Evolutionary conservation across 2,329 filamentous ascomycete genomes (phyloP).

Genomic region (Alternaria sp.): DNA sequence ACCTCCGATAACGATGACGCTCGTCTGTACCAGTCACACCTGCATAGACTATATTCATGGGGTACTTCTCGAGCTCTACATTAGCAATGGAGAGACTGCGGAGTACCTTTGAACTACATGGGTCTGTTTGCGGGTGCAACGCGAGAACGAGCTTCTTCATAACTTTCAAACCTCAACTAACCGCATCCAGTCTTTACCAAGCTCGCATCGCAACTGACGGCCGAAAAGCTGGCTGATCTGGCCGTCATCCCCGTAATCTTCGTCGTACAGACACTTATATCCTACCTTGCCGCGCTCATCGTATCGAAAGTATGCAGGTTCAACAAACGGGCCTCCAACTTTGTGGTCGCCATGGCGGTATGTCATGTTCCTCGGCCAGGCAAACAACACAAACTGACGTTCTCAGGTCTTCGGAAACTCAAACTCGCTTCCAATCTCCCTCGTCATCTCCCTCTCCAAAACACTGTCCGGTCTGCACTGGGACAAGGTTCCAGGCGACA

Average conservation of each 20-base stretch:
- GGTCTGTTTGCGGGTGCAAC: not conserved
- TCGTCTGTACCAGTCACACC: not conserved
- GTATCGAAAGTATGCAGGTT: slow-evolving; percentile 81
- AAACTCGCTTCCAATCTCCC: slow-evolving; percentile 94
- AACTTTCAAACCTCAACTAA: slow-evolving; percentile 7
- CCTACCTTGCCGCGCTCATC: slow-evolving; percentile 74
- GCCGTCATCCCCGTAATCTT: slow-evolving; percentile 97
- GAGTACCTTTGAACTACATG: not conserved
- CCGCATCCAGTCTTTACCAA: slow-evolving; percentile 83
- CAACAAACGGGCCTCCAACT: slow-evolving; percentile 85
- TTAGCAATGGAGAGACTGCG: not conserved
- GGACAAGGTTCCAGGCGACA: slow-evolving; percentile 89
- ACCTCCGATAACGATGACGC: not conserved
- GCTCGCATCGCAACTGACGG: slow-evolving; percentile 89
- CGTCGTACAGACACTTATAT: slow-evolving; percentile 82
- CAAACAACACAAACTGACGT: slow-evolving; percentile 19
- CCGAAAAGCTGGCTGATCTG: slow-evolving; percentile 86
- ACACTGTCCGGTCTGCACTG: slow-evolving; percentile 92
- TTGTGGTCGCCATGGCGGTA: slow-evolving; percentile 93
- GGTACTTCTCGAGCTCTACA: not conserved
- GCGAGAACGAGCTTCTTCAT: not conserved
- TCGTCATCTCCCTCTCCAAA: slow-evolving; percentile 91
- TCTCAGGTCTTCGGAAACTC: slow-evolving; percentile 89
- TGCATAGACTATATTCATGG: not conserved
- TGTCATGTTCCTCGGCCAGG: slow-evolving; percentile 27